Evolutionary conservation across 306 rosid species (phyloP), one percentile per base, ranked within the genome.

Genomic region (Citrullus amarus): DNA sequence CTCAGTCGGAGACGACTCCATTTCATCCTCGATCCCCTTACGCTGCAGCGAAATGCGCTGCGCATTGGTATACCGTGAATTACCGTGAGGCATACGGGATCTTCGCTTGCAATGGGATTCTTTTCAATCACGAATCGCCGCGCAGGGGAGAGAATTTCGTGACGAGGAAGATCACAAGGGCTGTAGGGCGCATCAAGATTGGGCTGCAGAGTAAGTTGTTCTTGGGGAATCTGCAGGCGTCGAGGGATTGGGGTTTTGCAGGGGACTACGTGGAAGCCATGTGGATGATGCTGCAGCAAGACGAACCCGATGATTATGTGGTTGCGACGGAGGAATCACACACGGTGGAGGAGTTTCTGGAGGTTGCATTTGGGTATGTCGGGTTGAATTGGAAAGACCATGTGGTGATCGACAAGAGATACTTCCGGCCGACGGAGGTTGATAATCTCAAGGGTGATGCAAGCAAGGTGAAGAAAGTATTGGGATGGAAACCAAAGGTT

Each of bases 251-350:
- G 99, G 99, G 99, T 15, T 95, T 95, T 8, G 99, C 99, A 0
- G 97, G 97, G 55, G 99, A 95, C 74, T 95, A 95, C 22, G 99
- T 91, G 20, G 97, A 95, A 81, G 99, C 99, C 0, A 92, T 95
- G 99, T 95, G 99, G 99, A 79, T 95, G 84, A 95, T 95, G 99
- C 93, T 96, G 60, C 99, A 96, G 87, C 99, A 93, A 82, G 98
- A 96, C n/a, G 83, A 86, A 86, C 88, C 98, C 0, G 98, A 90
- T 48, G 99, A 96, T 67, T 96, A 92, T 16, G 99, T 96, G 13
- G 99, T 96, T 3, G 99, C 99, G 2, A 96, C 99, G 5, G 98
- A 96, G 80, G 99, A 92, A 11, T 90, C 99, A 0, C 98, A 96
- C 78, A 88, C 99, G 0, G 99, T 96, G 78, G 93, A 96, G 80